These are phyloP conservation scores for Hagleromyces aurorensis DNA, from an alignment of 805 yeast species.

Conservation along the genomic window DNA sequence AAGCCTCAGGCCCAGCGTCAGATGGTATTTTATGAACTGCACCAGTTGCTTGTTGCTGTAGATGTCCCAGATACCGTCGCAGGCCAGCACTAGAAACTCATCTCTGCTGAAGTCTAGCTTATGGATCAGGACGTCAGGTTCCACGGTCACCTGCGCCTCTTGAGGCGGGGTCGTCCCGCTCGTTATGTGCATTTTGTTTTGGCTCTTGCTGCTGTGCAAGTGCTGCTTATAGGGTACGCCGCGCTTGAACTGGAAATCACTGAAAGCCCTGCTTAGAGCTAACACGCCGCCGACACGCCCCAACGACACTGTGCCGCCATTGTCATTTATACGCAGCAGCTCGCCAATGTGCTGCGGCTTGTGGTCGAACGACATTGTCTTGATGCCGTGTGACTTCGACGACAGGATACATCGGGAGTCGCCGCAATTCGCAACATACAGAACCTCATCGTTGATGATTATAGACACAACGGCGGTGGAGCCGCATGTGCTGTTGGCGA, in stretches of 20 bases:
- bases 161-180: constrained; percentile 50
- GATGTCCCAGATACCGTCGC: constrained; percentile 82
- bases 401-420: constrained; percentile 62
- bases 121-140: constrained; percentile 65
- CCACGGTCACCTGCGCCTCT: constrained; percentile 73
- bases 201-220: constrained; percentile 24
- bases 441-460: constrained; percentile 35
- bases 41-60: constrained; percentile 50
- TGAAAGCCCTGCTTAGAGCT: constrained; percentile 88
- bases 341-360: constrained; percentile 96
- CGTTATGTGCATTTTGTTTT: too few relatives aligned
- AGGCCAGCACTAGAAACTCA: constrained; percentile 66
- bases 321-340: constrained; percentile 78
- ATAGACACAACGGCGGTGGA: constrained; percentile 45
- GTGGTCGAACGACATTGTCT: constrained; percentile 67
- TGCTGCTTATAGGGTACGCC: constrained; percentile 31
- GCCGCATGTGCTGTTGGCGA: constrained; percentile 39
- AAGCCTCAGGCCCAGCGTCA: constrained; percentile 48
- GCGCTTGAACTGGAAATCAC: constrained; percentile 53
- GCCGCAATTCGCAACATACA: constrained; percentile 65
- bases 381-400: constrained; percentile 45
- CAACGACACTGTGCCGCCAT: constrained; percentile 89
- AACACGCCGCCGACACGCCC: constrained; percentile 94
- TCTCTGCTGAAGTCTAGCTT: constrained; percentile 37
- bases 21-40: constrained; percentile 46